These are phyloP conservation scores for Scheffersomyces segobiensis DNA, from an alignment of 1,139 yeast genomes.

Conservation along the genomic window DNA sequence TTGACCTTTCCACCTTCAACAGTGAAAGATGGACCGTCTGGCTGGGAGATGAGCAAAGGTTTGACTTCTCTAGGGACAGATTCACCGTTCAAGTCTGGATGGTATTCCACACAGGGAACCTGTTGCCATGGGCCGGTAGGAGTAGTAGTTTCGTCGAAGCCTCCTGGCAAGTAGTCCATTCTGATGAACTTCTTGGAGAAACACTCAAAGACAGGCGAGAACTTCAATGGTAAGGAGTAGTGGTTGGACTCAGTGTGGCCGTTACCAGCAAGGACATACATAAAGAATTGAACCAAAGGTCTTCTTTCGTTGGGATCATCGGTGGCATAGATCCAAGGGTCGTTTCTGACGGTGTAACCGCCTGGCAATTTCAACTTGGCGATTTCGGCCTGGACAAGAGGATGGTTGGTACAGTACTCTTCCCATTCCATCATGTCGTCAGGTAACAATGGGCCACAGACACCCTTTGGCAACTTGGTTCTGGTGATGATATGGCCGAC, in stretches of 20 bases:
- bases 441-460: slow-evolving; percentile 73
- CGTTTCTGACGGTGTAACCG: slow-evolving; percentile 59
- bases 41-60: slow-evolving; percentile 76
- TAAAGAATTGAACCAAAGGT: slow-evolving; percentile 71
- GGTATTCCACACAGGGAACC: slow-evolving; percentile 67
- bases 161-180: slow-evolving; percentile 78
- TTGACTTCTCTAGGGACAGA: slow-evolving; percentile 57
- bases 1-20: slow-evolving; percentile 61
- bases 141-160: slow-evolving; percentile 62
- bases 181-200: slow-evolving; percentile 64
- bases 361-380: slow-evolving; percentile 63
- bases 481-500: slow-evolving; percentile 64
- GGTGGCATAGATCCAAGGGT: slow-evolving; percentile 91
- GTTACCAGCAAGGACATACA: slow-evolving; percentile 71
- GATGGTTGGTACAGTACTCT: slow-evolving; percentile 51
- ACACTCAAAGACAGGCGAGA: slow-evolving; percentile 78
- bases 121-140: slow-evolving; percentile 63
- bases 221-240: slow-evolving; percentile 79
- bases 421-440: slow-evolving; percentile 66
- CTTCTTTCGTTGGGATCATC: slow-evolving; percentile 61
- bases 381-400: slow-evolving; percentile 59
- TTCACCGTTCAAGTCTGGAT: slow-evolving; percentile 71
- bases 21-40: slow-evolving; percentile 84
- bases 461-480: slow-evolving; percentile 58
- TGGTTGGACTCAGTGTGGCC: slow-evolving; percentile 80